Evolutionary conservation across 1,139 yeast species (phyloP).

Genomic region (Kurtzmaniella quercitrusa): DNA sequence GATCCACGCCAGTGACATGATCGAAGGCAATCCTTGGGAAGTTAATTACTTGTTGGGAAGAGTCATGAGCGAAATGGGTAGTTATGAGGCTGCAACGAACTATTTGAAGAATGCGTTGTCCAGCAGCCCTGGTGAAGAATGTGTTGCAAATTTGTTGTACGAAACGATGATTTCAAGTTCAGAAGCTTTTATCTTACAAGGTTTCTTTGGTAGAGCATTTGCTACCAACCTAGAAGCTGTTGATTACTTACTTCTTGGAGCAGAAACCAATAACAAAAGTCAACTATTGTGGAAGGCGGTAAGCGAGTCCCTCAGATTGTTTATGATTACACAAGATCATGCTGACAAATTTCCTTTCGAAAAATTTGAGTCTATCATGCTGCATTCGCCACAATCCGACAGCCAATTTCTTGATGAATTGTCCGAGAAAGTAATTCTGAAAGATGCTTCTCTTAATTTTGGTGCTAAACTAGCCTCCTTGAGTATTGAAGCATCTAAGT

Average conservation of each 20-base stretch:
- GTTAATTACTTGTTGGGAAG: constrained; percentile 66
- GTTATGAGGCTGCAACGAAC: constrained; percentile 32
- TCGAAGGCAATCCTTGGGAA: constrained; percentile 38
- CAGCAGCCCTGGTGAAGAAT: constrained; percentile 47
- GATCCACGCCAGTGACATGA: constrained; percentile 34
- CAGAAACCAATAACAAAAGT: constrained; percentile 30
- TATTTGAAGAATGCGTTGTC: constrained; percentile 36
- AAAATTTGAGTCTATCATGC: constrained; percentile 31
- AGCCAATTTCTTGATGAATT: constrained; percentile 7
- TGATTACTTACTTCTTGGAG: constrained; percentile 41
- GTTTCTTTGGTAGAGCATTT: constrained; percentile 60
- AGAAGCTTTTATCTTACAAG: constrained; percentile 48
- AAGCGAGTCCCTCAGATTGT: constrained; percentile 47
- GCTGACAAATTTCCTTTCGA: constrained; percentile 42
- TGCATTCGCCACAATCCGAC: constrained; percentile 11
- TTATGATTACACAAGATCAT: constrained; percentile 41
- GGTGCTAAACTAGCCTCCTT: constrained; percentile 19
- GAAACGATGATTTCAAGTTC: constrained; percentile 58
- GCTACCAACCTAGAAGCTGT: constrained; percentile 44
- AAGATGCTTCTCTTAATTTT: background rate
- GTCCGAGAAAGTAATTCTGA: constrained; percentile 4
- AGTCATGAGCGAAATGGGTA: constrained; percentile 46
- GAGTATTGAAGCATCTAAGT: constrained; percentile 25
- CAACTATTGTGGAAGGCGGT: constrained; percentile 54
- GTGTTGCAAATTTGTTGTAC: constrained; percentile 54